Evolutionary conservation across 345 rosid species (phyloP).

Genomic region (Salix caprea): DNA sequence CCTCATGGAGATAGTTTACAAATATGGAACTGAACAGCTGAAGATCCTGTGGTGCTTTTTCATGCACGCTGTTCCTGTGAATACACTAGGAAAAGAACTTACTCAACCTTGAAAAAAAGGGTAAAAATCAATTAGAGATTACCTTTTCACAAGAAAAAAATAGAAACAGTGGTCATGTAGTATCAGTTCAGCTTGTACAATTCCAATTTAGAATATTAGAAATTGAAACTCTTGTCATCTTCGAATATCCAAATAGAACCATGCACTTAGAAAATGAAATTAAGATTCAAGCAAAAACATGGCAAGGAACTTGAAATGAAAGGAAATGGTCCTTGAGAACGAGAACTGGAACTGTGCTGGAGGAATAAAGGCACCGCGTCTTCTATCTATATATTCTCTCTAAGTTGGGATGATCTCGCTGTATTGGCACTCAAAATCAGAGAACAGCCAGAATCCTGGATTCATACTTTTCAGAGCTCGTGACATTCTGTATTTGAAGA

Average conservation of each 20-base stretch:
- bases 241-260: background rate
- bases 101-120: background rate
- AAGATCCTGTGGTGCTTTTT: background rate
- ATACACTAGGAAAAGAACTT: background rate
- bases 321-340: constrained; percentile 18
- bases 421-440: constrained; percentile 17
- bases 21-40: background rate
- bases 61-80: background rate
- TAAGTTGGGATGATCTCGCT: constrained; percentile 43
- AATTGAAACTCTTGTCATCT: background rate
- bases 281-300: background rate
- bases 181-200: constrained; percentile 3
- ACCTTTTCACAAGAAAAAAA: background rate
- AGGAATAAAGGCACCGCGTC: background rate
- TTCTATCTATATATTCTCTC: background rate
- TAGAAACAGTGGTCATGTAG: background rate
- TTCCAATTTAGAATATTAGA: background rate
- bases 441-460: constrained; percentile 22
- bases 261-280: background rate
- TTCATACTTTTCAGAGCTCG: constrained; percentile 19
- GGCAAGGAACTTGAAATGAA: background rate
- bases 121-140: background rate
- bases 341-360: constrained; percentile 19
- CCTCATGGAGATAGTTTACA: background rate
- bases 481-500: constrained; percentile 33